Evolutionary conservation across 805 yeast genomes (phyloP).

Genomic region (Spathaspora hagerdaliae): DNA sequence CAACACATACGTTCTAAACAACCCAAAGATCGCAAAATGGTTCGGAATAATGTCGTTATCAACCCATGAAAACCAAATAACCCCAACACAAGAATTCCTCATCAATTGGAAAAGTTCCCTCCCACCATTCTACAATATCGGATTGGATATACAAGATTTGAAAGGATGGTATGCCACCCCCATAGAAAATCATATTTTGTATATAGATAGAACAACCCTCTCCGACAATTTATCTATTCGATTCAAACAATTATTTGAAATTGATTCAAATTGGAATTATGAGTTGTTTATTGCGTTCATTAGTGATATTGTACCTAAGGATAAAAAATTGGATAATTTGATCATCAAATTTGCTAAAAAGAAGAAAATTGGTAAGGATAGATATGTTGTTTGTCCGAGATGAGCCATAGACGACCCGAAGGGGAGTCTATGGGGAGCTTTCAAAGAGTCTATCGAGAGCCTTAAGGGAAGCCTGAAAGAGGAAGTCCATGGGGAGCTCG

Average conservation of each 20-base stretch:
- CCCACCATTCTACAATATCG: constrained; percentile 60
- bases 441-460: no score
- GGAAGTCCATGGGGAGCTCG: no score
- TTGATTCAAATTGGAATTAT: constrained; percentile 33
- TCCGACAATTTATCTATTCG: constrained; percentile 31
- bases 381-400: constrained; percentile 24
- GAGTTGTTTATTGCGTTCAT: constrained; percentile 38
- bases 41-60: constrained; percentile 54
- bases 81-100: constrained; percentile 48
- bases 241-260: constrained; percentile 28
- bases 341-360: constrained; percentile 36
- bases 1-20: constrained; percentile 36
- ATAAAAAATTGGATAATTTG: constrained; percentile 34
- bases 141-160: constrained; percentile 51
- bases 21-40: constrained; percentile 49
- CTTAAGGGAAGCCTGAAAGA: no score
- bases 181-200: constrained; percentile 42
- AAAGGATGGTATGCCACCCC: constrained; percentile 55
- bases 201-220: constrained; percentile 46
- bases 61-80: neutral
- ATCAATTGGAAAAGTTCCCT: constrained; percentile 60
- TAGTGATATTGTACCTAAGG: constrained; percentile 23
- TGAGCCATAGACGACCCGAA: neutral
- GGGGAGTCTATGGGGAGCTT: no score
- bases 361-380: constrained; percentile 28